phyloP scores from a whole-genome alignment of 2,329 filamentous ascomycete species.

The Pseudocercospora vitis region DNA sequence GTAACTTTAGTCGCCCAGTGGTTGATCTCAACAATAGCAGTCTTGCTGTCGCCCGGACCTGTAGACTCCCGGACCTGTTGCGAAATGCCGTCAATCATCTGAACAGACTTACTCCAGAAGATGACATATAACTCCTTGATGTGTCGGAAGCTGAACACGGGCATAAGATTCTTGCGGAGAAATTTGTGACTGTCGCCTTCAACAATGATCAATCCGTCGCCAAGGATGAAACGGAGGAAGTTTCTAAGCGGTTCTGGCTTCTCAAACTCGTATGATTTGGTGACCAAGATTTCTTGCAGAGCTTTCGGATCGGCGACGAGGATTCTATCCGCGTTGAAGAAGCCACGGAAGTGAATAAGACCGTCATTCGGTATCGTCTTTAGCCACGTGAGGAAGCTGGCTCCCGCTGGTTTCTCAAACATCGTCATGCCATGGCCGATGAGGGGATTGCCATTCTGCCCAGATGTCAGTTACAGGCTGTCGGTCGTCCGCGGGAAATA shows the following conservation, averaged over 20 bases:
- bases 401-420: slow-evolving; percentile 39
- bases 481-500: neutral
- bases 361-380: slow-evolving; percentile 44
- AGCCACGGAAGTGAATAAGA: slow-evolving; percentile 42
- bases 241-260: slow-evolving; percentile 47
- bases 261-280: slow-evolving; percentile 56
- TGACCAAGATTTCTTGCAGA: slow-evolving; percentile 54
- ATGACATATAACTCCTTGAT: slow-evolving; percentile 80
- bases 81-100: slow-evolving; percentile 65
- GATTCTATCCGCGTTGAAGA: slow-evolving; percentile 42
- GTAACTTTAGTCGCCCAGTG: slow-evolving; percentile 48
- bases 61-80: slow-evolving; percentile 47
- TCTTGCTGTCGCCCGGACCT: slow-evolving; percentile 17
- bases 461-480: slow-evolving; percentile 5
- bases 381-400: slow-evolving; percentile 38
- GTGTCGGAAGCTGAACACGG: slow-evolving; percentile 82
- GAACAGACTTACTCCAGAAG: slow-evolving; percentile 76
- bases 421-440: slow-evolving; percentile 42
- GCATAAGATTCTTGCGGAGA: slow-evolving; percentile 71
- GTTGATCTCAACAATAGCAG: slow-evolving; percentile 42
- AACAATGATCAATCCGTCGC: slow-evolving; percentile 52
- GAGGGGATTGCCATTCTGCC: slow-evolving; percentile 30
- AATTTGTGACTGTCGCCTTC: slow-evolving; percentile 54
- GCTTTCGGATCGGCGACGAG: slow-evolving; percentile 43
- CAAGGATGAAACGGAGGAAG: slow-evolving; percentile 52